phyloP scores from a whole-genome alignment of 768 basidiomycete species.

The Xerocomellus intermedius region DNA sequence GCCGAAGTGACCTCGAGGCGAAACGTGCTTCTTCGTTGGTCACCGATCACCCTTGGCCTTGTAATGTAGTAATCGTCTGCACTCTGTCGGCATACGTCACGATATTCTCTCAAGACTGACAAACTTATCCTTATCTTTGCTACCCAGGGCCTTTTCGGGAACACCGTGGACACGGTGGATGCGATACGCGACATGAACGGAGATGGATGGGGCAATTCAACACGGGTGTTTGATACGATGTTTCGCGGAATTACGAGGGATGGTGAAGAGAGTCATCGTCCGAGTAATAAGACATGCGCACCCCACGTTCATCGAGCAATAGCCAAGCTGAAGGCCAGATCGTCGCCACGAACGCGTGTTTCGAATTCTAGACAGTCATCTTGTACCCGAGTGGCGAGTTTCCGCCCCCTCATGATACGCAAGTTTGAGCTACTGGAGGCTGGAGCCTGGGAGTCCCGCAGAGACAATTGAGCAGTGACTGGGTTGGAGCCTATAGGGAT shows the following conservation, averaged over 20 bases:
- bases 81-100: neutral
- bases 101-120: neutral
- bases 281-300: slow-evolving; percentile 16
- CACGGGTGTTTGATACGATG: neutral
- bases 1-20: neutral
- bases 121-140: neutral
- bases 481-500: neutral
- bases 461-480: neutral
- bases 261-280: neutral
- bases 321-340: neutral
- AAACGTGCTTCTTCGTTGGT: neutral
- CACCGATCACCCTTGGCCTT: neutral
- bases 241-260: neutral
- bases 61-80: neutral
- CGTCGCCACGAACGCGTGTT: slow-evolving; percentile 9
- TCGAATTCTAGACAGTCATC: slow-evolving; percentile 5
- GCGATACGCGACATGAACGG: slow-evolving; percentile 9
- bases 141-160: neutral
- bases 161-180: neutral
- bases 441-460: neutral
- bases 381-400: slow-evolving; percentile 2
- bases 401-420: neutral
- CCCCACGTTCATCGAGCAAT: slow-evolving; percentile 2
- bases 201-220: neutral
- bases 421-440: neutral